These are phyloP conservation scores for Pyrus hybrid DNA, from an alignment of 331 rosid genomes.

Conservation along the genomic window DNA sequence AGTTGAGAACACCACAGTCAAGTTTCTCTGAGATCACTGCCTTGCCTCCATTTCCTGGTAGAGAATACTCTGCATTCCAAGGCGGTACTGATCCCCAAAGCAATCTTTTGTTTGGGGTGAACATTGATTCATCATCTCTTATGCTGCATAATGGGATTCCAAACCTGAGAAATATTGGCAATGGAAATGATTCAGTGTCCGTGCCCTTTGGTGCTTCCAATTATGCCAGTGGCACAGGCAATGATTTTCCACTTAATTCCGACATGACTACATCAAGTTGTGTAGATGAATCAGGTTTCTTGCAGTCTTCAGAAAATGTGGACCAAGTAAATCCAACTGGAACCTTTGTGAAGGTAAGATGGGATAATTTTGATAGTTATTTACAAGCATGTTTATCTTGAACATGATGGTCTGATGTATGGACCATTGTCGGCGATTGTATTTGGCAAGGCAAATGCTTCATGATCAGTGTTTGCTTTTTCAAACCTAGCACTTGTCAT, in stretches of 20 bases:
- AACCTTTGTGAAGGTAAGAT: constrained; percentile 34
- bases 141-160: constrained; percentile 29
- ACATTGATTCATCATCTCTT: constrained; percentile 38
- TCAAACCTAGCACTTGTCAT: neutral
- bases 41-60: constrained; percentile 37
- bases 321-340: constrained; percentile 28
- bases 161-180: constrained; percentile 21
- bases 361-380: neutral
- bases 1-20: constrained; percentile 22
- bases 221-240: constrained; percentile 18
- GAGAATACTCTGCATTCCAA: constrained; percentile 25
- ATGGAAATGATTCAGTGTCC: constrained; percentile 26
- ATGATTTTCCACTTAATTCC: constrained; percentile 26
- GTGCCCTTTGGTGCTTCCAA: constrained; percentile 25
- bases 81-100: constrained; percentile 27
- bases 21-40: constrained; percentile 23
- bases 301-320: constrained; percentile 36
- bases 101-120: constrained; percentile 34
- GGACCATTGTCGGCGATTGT: neutral
- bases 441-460: neutral
- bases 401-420: neutral
- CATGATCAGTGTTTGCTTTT: neutral
- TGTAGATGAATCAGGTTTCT: constrained; percentile 35
- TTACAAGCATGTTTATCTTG: neutral
- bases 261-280: constrained; percentile 35